Conservation (phyloP, 2,329 filamentous ascomycete genomes). For the Epichloe scottii region DNA sequence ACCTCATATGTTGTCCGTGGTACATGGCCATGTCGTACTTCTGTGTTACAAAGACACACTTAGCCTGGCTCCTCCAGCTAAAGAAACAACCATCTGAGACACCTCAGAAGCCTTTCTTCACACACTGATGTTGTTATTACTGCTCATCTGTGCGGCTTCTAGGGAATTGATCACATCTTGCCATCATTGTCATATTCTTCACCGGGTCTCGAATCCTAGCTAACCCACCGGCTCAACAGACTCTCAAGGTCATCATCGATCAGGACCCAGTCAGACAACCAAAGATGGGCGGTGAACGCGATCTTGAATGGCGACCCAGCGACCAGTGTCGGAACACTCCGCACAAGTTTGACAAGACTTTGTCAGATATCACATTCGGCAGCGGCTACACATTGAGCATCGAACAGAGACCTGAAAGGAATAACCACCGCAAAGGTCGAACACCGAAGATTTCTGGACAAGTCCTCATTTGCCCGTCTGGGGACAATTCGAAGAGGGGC, state of each 20-base stretch:
- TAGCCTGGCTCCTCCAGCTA: neutral
- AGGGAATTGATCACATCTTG: too few species aligned
- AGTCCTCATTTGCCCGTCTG: conserved; percentile 29
- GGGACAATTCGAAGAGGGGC: conserved; percentile 19
- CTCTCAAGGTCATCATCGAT: conserved; percentile 11
- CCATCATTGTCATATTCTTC: neutral
- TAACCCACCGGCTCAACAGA: conserved; percentile 5
- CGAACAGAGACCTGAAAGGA: conserved; percentile 22
- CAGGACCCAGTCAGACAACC: conserved; percentile 14
- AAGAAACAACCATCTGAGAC: too few species aligned
- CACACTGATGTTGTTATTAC: too few species aligned
- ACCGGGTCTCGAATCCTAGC: neutral
- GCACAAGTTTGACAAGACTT: conserved; percentile 9
- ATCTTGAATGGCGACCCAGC: conserved; percentile 16
- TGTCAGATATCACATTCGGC: conserved; percentile 21
- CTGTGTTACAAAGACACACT: neutral
- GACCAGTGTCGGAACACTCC: conserved; percentile 15
- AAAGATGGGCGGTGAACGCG: conserved; percentile 8
- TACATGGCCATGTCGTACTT: too few species aligned
- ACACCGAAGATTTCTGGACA: conserved; percentile 30
- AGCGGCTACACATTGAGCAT: conserved; percentile 25
- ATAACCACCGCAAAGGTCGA: conserved; percentile 10
- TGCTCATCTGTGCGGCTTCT: too few species aligned
- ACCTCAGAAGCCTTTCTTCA: too few species aligned
- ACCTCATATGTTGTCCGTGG: too few species aligned